These are phyloP conservation scores for Dictyostelium discoideum DNA, from an alignment of 78 protist species.

Conservation along the genomic window DNA sequence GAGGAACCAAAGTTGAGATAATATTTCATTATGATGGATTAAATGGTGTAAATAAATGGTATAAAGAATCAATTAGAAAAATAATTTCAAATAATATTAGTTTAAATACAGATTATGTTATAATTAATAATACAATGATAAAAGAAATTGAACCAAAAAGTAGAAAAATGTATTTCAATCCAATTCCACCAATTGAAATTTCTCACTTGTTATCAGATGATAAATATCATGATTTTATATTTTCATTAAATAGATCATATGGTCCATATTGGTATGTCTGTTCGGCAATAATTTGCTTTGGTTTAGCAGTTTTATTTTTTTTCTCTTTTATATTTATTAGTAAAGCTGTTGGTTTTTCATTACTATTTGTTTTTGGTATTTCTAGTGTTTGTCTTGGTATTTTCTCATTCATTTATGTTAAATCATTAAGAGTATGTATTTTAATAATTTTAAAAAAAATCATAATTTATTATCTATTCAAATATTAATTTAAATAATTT, in stretches of 20 bases:
- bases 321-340: not conserved
- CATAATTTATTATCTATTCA: not conserved
- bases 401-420: not conserved
- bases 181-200: not conserved
- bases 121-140: not conserved
- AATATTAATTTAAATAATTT: no score
- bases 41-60: not conserved
- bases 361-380: not conserved
- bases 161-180: not conserved
- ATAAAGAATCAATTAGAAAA: not conserved
- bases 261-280: not conserved
- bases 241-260: constrained; percentile 1
- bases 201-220: not conserved
- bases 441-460: not conserved
- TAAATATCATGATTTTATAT: constrained; percentile 1
- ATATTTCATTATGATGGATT: not conserved
- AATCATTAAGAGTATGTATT: not conserved
- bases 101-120: not conserved
- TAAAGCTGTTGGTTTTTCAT: not conserved
- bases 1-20: not conserved
- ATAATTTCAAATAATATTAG: constrained; percentile 3
- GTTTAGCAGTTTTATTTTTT: not conserved
- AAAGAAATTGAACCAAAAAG: not conserved
- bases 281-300: not conserved
- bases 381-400: not conserved